Evolutionary conservation across 2,329 filamentous ascomycete genomes (phyloP).

Genomic region (Pseudovirgaria hyperparasitica): DNA sequence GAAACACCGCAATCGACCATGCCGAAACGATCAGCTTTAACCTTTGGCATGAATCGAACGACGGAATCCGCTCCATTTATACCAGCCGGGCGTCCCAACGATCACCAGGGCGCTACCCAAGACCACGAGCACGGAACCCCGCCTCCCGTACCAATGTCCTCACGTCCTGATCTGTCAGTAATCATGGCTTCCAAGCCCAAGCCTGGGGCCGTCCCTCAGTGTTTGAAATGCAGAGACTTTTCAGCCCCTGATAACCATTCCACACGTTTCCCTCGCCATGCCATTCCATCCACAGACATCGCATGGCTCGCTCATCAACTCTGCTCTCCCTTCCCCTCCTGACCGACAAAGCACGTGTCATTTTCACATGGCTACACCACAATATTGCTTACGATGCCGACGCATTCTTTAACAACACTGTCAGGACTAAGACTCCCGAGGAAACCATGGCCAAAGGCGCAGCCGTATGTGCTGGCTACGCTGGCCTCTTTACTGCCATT

Average conservation of each 20-base stretch:
- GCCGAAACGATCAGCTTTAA: conserved; percentile 33
- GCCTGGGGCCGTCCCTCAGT: conserved; percentile 27
- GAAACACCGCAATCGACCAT: conserved; percentile 22
- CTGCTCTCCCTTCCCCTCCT: conserved; percentile 66
- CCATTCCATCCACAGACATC: conserved; percentile 56
- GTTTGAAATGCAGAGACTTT: conserved; percentile 79
- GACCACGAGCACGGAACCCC: too few relatives aligned
- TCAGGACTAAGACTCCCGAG: conserved; percentile 55
- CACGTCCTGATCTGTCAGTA: conserved; percentile 45
- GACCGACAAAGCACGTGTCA: conserved; percentile 83
- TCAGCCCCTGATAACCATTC: conserved; percentile 68
- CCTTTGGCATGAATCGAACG: conserved; percentile 30
- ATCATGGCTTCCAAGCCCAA: conserved; percentile 34
- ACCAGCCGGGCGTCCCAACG: conserved; percentile 7
- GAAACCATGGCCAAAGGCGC: conserved; percentile 64
- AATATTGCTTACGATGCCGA: conserved; percentile 78
- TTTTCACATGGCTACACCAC: conserved; percentile 93
- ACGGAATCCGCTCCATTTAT: too few relatives aligned
- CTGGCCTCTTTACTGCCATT: conserved; percentile 66
- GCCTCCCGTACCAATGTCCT: conserved; percentile 34
- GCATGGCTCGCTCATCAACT: conserved; percentile 66
- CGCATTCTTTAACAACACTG: conserved; percentile 61
- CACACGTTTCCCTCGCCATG: conserved; percentile 58
- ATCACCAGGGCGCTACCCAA: too few relatives aligned
- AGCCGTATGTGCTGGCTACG: conserved; percentile 88